Base-by-base conservation (phyloP, 2,329 filamentous ascomycete genomes). In the Corynespora cassiicola region DNA sequence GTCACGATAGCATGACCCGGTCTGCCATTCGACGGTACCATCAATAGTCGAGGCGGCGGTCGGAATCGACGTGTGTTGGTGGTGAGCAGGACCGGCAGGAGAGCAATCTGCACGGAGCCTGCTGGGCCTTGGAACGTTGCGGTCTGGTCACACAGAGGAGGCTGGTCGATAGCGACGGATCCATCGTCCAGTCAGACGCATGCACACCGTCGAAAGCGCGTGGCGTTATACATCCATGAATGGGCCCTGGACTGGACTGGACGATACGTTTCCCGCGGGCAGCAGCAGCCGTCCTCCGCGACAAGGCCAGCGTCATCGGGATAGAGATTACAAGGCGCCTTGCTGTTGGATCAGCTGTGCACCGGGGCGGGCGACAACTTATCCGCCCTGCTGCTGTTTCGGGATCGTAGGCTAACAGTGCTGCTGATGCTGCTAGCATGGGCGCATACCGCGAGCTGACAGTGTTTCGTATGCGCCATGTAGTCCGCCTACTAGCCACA, bases 311-410 rank as follows among this genome's bases (percentile, higher is more conserved):
- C 31, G 29, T 18, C 27, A 26, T 33, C 36, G 37, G 39, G 33
- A 41, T 38, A 37, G 32, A 41, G 31, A 27, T 19, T 39, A 36
- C 37, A 33, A 18, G n/a, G 38, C 32, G 31, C 43, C 30, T 36
- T 39, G 41, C 15, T 19, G 28, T 23, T 35, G 27, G 46, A 50
- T 57, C 55, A 56, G 47, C 52, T 50, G 45, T 54, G 45, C 45
- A 46, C 44, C 42, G 35, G 39, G 21, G 34, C 35, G 26, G 36
- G 38, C 31, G 34, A 42, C 32, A 44, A 28, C 29, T 18, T 20
- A 23, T 14, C 33, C 23, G 32, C 15, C 33, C 31, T 39, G 39
- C 31, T 31, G 33, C 42, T 38, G 42, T 33, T 36, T 43, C 36
- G 30, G 35, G 28, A 39, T 32, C 31, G 40, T 19, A 36, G 44